Percentiles rank a stretch among this genome's conserved stretches.
These are phyloP conservation scores for Paspalum notatum DNA, from an alignment of 176 grass and related monocot species.

Conservation along the genomic window DNA sequence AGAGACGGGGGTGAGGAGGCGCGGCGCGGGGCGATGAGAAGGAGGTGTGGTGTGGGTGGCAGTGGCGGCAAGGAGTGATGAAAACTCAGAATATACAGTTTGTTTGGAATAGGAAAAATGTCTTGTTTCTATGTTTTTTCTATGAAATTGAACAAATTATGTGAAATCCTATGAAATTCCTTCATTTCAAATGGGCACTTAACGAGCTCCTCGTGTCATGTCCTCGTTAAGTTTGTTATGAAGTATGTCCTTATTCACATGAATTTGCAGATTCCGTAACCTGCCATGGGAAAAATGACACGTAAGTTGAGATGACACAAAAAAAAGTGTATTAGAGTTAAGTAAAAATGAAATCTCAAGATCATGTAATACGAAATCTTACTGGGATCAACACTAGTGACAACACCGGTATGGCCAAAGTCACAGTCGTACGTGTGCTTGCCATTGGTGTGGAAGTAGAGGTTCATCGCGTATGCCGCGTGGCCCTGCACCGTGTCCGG, in stretches of 20 bases:
- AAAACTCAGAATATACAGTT: too few relatives aligned
- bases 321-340: neutral
- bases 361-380: neutral
- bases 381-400: conserved; percentile 72
- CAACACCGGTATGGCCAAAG: conserved; percentile 60
- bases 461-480: conserved; percentile 83
- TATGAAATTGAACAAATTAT: too few relatives aligned
- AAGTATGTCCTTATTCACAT: conserved; percentile 11
- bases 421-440: conserved; percentile 65
- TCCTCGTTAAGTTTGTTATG: too few relatives aligned
- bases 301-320: neutral
- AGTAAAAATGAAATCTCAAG: neutral
- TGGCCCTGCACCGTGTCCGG: conserved; percentile 68
- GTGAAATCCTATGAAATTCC: too few relatives aligned
- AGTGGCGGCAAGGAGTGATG: too few relatives aligned
- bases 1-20: too few relatives aligned
- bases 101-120: too few relatives aligned
- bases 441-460: conserved; percentile 66
- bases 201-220: too few relatives aligned
- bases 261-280: conserved; percentile 65
- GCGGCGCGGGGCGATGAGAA: too few relatives aligned
- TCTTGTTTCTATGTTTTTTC: too few relatives aligned
- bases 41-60: too few relatives aligned
- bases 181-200: too few relatives aligned
- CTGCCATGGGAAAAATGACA: conserved; percentile 18